Percentiles rank a stretch among this genome's conserved stretches.
Evolutionary conservation across 352 stramenopile species (phyloP).

Genomic region (Pythium vanterpoolii): DNA sequence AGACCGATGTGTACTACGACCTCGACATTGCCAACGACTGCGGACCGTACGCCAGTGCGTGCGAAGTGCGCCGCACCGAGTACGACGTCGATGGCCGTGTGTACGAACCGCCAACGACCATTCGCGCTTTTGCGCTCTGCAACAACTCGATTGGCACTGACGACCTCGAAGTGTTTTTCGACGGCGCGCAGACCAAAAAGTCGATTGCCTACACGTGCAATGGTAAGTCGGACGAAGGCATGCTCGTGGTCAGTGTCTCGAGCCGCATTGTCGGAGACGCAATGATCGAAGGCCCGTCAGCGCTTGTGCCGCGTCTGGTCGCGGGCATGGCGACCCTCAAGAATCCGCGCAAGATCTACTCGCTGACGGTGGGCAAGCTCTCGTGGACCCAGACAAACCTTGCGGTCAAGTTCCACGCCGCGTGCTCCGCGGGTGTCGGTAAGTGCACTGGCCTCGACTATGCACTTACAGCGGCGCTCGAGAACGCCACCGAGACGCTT

Average conservation of each 20-base stretch:
- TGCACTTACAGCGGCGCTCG: constrained; percentile 16
- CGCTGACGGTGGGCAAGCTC: constrained; percentile 40
- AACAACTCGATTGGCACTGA: constrained; percentile 14
- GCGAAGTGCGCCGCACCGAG: constrained; percentile 12
- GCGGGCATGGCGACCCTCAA: constrained; percentile 23
- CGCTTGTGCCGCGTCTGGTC: constrained; percentile 3
- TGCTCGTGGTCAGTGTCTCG: constrained; percentile 45
- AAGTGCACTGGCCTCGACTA: constrained; percentile 39
- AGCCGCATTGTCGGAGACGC: constrained; percentile 38
- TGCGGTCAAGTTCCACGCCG: constrained; percentile 35
- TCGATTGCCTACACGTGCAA: constrained; percentile 27
- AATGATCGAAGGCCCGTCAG: constrained; percentile 18
- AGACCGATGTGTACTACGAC: constrained; percentile 20
- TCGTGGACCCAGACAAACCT: constrained; percentile 38
- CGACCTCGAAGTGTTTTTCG: constrained; percentile 10
- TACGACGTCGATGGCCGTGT: constrained; percentile 6
- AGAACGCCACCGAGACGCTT: constrained; percentile 10
- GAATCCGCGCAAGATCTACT: constrained; percentile 43
- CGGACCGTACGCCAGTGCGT: constrained; percentile 11
- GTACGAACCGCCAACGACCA: constrained; percentile 10
- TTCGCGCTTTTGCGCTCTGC: constrained; percentile 14
- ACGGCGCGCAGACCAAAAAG: constrained; percentile 7
- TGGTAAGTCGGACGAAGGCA: constrained; percentile 7
- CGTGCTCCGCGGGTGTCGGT: constrained; percentile 17
- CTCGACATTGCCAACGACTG: constrained; percentile 18